Conservation (phyloP, 768 basidiomycete genomes). For the Stropharia rugosoannulata region DNA sequence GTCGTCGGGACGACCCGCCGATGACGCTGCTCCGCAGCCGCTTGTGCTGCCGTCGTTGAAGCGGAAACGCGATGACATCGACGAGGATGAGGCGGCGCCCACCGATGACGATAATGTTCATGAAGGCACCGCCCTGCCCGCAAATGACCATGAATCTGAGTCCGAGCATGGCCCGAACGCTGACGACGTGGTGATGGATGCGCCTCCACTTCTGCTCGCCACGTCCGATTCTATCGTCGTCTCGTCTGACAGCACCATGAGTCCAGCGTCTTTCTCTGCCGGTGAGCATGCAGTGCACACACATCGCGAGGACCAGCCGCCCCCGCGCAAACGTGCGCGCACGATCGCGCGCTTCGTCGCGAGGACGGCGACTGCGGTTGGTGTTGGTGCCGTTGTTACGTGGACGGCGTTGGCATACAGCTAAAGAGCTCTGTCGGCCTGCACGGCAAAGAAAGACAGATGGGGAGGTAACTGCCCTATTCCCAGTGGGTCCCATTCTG, state of each 20-base stretch:
- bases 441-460: no score
- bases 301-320: not conserved
- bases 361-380: slow-evolving; percentile 61
- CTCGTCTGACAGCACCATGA: not conserved
- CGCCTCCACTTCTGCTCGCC: slow-evolving; percentile 3
- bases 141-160: not conserved
- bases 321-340: slow-evolving; percentile 44
- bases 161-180: slow-evolving; percentile 9
- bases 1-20: slow-evolving; percentile 14
- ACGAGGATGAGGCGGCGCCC: slow-evolving; percentile 38
- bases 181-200: slow-evolving; percentile 9
- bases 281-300: not conserved
- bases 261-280: not conserved
- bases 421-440: not conserved
- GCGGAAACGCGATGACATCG: slow-evolving; percentile 58
- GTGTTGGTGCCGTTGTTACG: slow-evolving; percentile 66
- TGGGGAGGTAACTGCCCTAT: no score
- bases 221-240: slow-evolving; percentile 15
- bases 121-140: not conserved
- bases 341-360: slow-evolving; percentile 42
- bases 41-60: slow-evolving; percentile 47
- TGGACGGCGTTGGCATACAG: slow-evolving; percentile 74
- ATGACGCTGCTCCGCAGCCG: slow-evolving; percentile 24
- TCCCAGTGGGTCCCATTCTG: no score
- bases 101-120: slow-evolving; percentile 26